These are phyloP conservation scores for Neonectria hederae DNA, from an alignment of 2,329 filamentous ascomycete genomes.

Conservation along the genomic window DNA sequence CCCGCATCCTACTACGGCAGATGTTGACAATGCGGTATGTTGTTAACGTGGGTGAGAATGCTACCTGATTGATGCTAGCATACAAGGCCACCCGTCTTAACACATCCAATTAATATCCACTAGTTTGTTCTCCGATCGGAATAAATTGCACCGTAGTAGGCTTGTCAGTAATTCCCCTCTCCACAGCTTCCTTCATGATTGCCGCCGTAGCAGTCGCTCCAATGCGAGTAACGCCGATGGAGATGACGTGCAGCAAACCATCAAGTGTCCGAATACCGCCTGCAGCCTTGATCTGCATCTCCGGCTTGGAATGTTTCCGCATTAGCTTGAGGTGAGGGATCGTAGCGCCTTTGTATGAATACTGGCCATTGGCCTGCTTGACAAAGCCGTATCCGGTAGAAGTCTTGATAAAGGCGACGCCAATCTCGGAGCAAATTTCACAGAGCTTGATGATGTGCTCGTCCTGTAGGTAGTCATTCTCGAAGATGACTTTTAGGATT, in stretches of 20 bases:
- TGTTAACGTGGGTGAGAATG: too few relatives aligned
- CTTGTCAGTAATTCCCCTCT: conserved; percentile 55
- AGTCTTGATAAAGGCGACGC: conserved; percentile 68
- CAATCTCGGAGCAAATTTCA: conserved; percentile 60
- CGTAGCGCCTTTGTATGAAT: conserved; percentile 64
- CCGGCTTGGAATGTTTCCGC: conserved; percentile 53
- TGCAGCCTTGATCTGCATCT: conserved; percentile 66
- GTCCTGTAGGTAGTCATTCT: conserved; percentile 65
- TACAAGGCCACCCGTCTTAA: too few relatives aligned
- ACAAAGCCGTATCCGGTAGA: conserved; percentile 70
- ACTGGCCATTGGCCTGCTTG: conserved; percentile 61
- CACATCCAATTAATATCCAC: conserved; percentile 29
- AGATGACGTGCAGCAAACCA: conserved; percentile 63
- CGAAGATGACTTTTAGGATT: conserved; percentile 69
- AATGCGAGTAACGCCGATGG: conserved; percentile 63
- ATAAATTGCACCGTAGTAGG: conserved; percentile 32
- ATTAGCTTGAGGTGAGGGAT: conserved; percentile 63
- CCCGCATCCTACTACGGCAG: too few relatives aligned
- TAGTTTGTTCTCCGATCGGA: conserved; percentile 6
- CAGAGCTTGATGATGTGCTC: conserved; percentile 63
- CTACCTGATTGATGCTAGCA: too few relatives aligned
- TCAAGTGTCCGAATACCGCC: conserved; percentile 66
- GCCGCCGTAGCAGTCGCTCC: conserved; percentile 64
- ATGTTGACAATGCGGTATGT: too few relatives aligned
- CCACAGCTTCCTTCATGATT: conserved; percentile 64